Base-by-base conservation (phyloP, 768 basidiomycete species). In the Pleurotus sapidus region DNA sequence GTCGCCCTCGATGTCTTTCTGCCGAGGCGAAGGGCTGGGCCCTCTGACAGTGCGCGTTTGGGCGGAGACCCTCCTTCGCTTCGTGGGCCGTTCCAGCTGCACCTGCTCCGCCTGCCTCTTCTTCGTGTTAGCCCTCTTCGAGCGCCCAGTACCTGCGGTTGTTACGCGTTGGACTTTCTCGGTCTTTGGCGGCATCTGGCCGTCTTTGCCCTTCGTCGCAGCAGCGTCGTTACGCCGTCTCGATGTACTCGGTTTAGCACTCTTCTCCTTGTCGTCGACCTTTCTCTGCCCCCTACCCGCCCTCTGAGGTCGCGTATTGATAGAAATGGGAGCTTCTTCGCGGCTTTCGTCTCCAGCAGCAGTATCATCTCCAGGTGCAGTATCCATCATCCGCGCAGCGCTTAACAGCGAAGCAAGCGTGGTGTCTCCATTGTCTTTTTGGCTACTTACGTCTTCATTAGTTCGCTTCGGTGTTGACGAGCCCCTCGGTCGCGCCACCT, bases 321-420 rank as follows among this genome's bases (percentile, higher is more conserved):
- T 25, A 7, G 7, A 43, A 23, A 24, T 20, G 20, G 20, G 20
- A 20, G 20, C 20, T 42, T 49, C 57, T 7, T 60, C 64, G 45
- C 49, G 58, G 3, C 58, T 57, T 24, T 55, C 43, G 53, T 63
- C 51, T 17, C 34, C 34, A 14, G 51, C 38, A 8, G 39, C 34
- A 2, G 2, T 5, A 11, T 37, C 34, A 34, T 1, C 30, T 0
- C 30, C 30, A 11, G 30, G 30, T 4, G 30, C 30, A 34, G 30
- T 34, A 64, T 78, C 77, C 72, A 84, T 77, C 55, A 79, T 78
- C 34, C 82, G 74, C 9, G 85, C 84, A 2, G 84, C 84, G 59
- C 73, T 80, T 17, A 85, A 63, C n/a, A 86, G 69, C 0, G 83
- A 84, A 57, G 84, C 81, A 43, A 86, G 64, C 1, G 82, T 79